These are phyloP conservation scores for Acanthamoeba triangularis DNA, from an alignment of 208 protist species.

Conservation along the genomic window DNA sequence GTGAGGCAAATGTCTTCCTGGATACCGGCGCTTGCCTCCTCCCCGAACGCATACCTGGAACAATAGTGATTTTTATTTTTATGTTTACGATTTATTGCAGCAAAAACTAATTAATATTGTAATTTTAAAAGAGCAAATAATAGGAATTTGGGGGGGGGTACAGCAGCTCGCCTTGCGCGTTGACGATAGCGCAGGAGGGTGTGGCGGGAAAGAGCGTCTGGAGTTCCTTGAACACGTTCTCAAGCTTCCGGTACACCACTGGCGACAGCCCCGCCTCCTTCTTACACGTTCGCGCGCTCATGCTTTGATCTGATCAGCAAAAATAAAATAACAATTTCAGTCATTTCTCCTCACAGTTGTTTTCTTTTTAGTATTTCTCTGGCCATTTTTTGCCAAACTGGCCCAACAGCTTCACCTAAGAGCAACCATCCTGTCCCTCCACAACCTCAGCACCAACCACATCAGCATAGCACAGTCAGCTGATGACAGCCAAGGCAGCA, in stretches of 20 bases:
- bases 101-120: too few relatives aligned
- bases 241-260: conserved; percentile 28
- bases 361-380: too few relatives aligned
- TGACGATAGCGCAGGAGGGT: conserved; percentile 54
- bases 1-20: conserved; percentile 65
- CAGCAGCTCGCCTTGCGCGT: conserved; percentile 46
- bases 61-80: not conserved
- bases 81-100: not conserved
- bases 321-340: too few relatives aligned
- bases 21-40: not conserved
- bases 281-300: conserved; percentile 62
- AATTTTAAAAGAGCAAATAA: not conserved
- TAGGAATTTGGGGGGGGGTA: not conserved
- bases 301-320: too few relatives aligned
- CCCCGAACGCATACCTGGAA: conserved; percentile 58
- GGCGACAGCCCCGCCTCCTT: conserved; percentile 40
- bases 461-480: too few relatives aligned
- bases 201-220: conserved; percentile 63
- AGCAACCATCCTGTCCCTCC: too few relatives aligned
- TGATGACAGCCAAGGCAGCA: too few relatives aligned
- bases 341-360: too few relatives aligned
- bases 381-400: too few relatives aligned
- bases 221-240: conserved; percentile 70
- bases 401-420: too few relatives aligned
- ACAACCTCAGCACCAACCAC: too few relatives aligned